Conservation (phyloP, 1,284 basidiomycete species). For the Fomitopsis pinicola region DNA sequence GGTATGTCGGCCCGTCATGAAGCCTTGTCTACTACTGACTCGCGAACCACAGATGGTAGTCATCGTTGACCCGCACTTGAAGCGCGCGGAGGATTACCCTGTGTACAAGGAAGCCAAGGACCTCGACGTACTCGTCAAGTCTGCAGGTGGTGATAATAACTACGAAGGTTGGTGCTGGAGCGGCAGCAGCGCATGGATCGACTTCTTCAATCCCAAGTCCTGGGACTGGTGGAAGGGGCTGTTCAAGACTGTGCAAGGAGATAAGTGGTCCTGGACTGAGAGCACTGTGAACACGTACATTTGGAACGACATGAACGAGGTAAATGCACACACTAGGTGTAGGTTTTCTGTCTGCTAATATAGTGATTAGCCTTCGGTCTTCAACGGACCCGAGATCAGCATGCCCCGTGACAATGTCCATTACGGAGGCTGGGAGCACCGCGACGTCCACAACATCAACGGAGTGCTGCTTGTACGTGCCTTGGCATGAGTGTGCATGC, state of each 20-base stretch:
- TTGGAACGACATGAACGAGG: conserved; percentile 99
- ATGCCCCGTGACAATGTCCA: conserved; percentile 95
- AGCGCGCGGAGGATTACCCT: conserved; percentile 77
- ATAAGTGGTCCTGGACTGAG: conserved; percentile 66
- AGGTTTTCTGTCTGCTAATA: background rate
- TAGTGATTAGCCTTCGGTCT: conserved; percentile 81
- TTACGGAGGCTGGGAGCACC: conserved; percentile 94
- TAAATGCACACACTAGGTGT: background rate
- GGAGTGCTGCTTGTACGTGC: conserved; percentile 78
- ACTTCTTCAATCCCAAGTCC: conserved; percentile 89
- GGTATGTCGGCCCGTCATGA: conserved; percentile 37
- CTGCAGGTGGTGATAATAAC: conserved; percentile 72
- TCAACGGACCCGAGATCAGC: conserved; percentile 98
- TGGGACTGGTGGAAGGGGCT: conserved; percentile 92
- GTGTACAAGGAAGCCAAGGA: conserved; percentile 86
- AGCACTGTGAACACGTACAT: conserved; percentile 83
- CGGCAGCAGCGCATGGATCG: conserved; percentile 93
- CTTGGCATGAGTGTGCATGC: background rate
- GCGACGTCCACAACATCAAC: conserved; percentile 93
- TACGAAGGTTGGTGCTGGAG: conserved; percentile 99
- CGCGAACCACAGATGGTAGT: conserved; percentile 78
- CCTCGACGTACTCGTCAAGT: conserved; percentile 79
- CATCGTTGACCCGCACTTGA: conserved; percentile 96
- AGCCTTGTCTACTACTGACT: background rate
- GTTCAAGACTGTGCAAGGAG: conserved; percentile 61